Evolutionary conservation across 805 yeast genomes (phyloP), one percentile per base, ranked within the genome.

Genomic region (Zygosaccharomyces bisporus): DNA sequence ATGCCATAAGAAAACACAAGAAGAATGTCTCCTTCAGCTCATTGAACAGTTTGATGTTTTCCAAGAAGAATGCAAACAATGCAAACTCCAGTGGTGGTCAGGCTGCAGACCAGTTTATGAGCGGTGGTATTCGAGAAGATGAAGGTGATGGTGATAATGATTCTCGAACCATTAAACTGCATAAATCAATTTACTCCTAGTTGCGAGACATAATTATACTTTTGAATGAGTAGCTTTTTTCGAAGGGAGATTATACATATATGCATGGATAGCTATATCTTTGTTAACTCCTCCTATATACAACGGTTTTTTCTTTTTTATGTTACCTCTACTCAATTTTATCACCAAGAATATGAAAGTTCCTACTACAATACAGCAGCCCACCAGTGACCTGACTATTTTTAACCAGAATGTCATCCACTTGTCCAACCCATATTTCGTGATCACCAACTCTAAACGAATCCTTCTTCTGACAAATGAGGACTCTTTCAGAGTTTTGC

Each of bases 391-490:
- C 65, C 2, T 30, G 68, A 23, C 42, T 54, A 6, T 45, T 53
- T 7, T 52, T 51, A 0, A 55, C 57, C 9, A 75, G 51, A 2
- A 84, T 76, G 32, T 83, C 83, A 29, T 71, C 66, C 4, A 91
- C 95, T 47, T 77, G 74, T 3, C 87, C 96, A 4, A 89, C 79
- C 93, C 96, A 87, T 3, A 91, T 79, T 60, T 90, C 96, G 66
- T 91, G 98, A 57, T 85, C 88, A 48, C 85, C 89, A 1, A 88
- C 82, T 8, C 61, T 61, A 40, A 84, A 72, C 3, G 74, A 76
- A 19, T 71, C 67, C 35, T 63, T 68, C 42, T 75, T 76, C 43
- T 75, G 70, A 60, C 93, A 86, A 14, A 86, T 74, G 49, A 86
- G 65, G 1, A 80, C 76, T 37, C 79, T 67, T 50, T 82, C 89